Evolutionary conservation across 108 stramenopile genomes (phyloP), one percentile per base, ranked within the genome.

Genomic region (Discostella pseudostelligera): DNA sequence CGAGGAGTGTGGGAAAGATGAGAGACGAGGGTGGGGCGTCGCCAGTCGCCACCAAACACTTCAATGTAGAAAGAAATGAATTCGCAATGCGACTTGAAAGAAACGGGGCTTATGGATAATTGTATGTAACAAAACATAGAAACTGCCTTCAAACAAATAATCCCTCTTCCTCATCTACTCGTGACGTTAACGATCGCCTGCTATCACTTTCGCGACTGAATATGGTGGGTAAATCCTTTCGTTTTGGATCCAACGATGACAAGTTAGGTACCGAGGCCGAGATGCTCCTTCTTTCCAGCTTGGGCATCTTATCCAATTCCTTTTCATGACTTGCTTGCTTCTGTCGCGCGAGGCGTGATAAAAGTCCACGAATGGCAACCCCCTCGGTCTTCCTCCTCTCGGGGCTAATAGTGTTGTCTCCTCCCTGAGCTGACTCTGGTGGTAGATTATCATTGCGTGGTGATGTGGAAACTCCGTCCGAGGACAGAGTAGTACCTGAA

Each of bases 331-430:
- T 68, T 5, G 60, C 61, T 13, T 45, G 58, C 59, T 68, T 68
- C 8, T 61, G 53, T 7, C 71, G 62, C 3, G 71, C 32, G 50
- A 76, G 62, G 22, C 74, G 66, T 8, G 74, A 76, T n/a, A 76
- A 59, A 4, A 76, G 36, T n/a, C 74, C 67, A 57, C 62, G 64
- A 19, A 56, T 54, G 17, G 62, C 66, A 28, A 39, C 60, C 24
- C 45, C 47, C 36, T 43, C 54, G 35, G 49, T 63, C 39, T 25
- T 54, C 46, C 43, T 65, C 53, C 16, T 46, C 35, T 8, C 25
- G 37, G 39, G 24, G 28, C 40, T 54, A 36, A 28, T n/a, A 22
- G 4, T 39, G 42, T 42, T 43, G 32, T 5, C 32, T 32, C 32
- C 32, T 32, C 32, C 32, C 5, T 32, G 32, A 32, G 32, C 3